These are phyloP conservation scores for Vitis riparia DNA, from an alignment of 164 flowering plant genomes.

Conservation along the genomic window DNA sequence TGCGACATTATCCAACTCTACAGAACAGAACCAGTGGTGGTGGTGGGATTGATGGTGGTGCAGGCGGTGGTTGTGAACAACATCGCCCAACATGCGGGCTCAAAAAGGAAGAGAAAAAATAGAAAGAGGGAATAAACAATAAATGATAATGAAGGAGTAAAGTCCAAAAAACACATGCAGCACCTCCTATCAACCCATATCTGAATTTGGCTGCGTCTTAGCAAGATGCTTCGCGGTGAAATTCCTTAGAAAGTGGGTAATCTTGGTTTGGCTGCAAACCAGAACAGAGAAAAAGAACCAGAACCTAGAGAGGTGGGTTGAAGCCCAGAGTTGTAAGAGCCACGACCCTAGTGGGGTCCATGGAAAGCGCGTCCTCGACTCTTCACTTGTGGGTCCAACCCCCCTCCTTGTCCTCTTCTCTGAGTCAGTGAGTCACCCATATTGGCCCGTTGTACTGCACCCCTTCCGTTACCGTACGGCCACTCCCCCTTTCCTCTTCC, in stretches of 20 bases:
- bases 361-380: no score
- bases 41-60: background rate
- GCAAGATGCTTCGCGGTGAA: conserved; percentile 18
- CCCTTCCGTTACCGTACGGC: no score
- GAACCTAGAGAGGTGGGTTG: no score
- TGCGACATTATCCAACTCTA: conserved; percentile 45
- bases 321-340: no score
- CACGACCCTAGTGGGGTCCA: no score
- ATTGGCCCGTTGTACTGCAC: no score
- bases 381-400: no score
- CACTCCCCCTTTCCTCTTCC: no score
- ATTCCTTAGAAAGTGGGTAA: background rate
- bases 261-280: no score
- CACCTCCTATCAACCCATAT: conserved; percentile 7
- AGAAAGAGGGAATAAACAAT: background rate
- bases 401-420: no score
- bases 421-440: no score
- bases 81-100: conserved; percentile 15
- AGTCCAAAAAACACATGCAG: conserved; percentile 14
- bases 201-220: conserved; percentile 19
- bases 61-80: background rate
- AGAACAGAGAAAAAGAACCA: no score
- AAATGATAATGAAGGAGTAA: conserved; percentile 3
- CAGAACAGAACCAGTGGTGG: background rate
- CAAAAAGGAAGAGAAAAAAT: background rate